A percentile compares a stretch with the other conserved stretches of the same genome.
Conservation (phyloP, 2,329 filamentous ascomycete species). For the Fusarium sterilihyphosum region DNA sequence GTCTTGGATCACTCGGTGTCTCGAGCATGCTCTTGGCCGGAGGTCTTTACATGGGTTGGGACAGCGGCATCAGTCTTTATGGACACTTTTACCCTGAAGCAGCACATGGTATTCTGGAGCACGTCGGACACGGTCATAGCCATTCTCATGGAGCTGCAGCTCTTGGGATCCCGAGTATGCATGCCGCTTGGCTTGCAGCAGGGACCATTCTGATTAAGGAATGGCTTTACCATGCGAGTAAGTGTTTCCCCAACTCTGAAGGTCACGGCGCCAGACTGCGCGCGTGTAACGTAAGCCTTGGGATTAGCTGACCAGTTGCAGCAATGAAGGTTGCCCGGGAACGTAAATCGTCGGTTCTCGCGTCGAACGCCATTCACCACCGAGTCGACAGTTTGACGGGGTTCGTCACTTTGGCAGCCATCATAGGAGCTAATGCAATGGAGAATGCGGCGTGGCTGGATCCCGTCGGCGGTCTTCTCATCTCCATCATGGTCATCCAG, state of each 20-base stretch:
- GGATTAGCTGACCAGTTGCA: conserved; percentile 52
- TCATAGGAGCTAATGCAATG: conserved; percentile 88
- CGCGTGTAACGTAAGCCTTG: not conserved
- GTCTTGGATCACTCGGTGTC: conserved; percentile 90
- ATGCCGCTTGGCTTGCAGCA: conserved; percentile 92
- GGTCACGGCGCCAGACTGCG: not conserved
- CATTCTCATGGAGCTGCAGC: conserved; percentile 64
- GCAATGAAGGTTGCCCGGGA: conserved; percentile 95
- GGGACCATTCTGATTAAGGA: conserved; percentile 94
- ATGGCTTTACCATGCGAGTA: conserved; percentile 96
- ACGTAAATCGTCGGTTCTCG: conserved; percentile 93
- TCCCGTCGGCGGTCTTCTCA: conserved; percentile 90
- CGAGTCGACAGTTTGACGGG: conserved; percentile 95
- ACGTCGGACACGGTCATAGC: conserved; percentile 71
- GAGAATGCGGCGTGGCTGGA: conserved; percentile 91
- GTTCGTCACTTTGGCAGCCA: conserved; percentile 89
- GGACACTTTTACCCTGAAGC: conserved; percentile 78
- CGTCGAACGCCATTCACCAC: conserved; percentile 96
- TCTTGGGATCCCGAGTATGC: conserved; percentile 77
- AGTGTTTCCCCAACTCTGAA: conserved; percentile 52
- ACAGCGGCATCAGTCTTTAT: conserved; percentile 74
- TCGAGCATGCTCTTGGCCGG: conserved; percentile 90
- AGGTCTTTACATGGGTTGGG: conserved; percentile 90
- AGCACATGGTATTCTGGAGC: conserved; percentile 69
- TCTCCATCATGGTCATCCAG: conserved; percentile 92